Conservation (phyloP, 495 filamentous ascomycete genomes). For the Entonaema liquescens region DNA sequence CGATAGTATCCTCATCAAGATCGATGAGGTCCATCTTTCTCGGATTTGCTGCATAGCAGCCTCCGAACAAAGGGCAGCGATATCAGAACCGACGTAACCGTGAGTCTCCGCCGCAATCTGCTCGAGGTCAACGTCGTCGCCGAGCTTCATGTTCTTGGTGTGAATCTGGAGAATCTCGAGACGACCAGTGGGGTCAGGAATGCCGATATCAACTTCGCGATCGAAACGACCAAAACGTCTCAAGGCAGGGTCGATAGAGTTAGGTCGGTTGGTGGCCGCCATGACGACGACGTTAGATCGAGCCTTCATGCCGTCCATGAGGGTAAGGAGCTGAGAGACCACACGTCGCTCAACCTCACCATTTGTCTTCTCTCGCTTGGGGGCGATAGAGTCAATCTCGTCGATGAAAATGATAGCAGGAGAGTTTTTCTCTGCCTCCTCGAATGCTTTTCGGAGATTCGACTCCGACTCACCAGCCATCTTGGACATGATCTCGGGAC, state of each 20-base stretch:
- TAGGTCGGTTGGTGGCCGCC: constrained; percentile 97
- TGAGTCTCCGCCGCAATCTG: constrained; percentile 97
- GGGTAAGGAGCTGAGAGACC: constrained; percentile 94
- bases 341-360: constrained; percentile 98
- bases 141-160: constrained; percentile 99
- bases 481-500: constrained; percentile 99
- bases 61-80: constrained; percentile 98
- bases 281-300: constrained; percentile 98
- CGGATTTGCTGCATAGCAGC: constrained; percentile 99
- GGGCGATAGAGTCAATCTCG: constrained; percentile 97
- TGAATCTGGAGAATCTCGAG: constrained; percentile 98
- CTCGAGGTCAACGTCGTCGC: constrained; percentile 95
- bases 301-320: constrained; percentile 99
- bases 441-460: constrained; percentile 96
- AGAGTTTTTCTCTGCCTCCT: constrained; percentile 99
- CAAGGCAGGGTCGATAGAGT: constrained; percentile 97
- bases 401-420: constrained; percentile 99
- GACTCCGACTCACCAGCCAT: constrained; percentile 99
- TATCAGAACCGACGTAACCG: constrained; percentile 98
- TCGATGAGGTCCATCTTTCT: constrained; percentile 99
- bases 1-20: constrained; percentile 98
- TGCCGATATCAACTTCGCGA: constrained; percentile 97
- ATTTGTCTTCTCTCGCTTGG: constrained; percentile 99
- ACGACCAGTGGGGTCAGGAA: constrained; percentile 97
- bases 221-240: constrained; percentile 98